Conservation (phyloP, 148 eudicot genomes). For the Oxyria digyna region DNA sequence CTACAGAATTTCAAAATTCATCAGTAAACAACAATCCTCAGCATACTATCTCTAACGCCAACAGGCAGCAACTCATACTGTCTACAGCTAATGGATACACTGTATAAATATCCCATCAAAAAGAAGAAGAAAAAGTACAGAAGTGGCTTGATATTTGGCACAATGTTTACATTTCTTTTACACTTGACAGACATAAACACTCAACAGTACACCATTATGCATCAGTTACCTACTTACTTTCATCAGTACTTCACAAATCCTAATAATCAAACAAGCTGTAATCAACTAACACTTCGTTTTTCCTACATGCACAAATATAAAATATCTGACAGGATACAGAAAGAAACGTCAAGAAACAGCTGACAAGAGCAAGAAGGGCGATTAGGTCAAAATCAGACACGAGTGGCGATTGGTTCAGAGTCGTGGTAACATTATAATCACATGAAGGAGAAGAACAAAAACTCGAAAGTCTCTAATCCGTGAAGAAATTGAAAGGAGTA, state of each 20-base stretch:
- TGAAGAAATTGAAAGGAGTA: background rate
- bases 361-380: background rate
- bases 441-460: background rate
- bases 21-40: background rate
- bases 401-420: background rate
- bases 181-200: background rate
- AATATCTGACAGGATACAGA: background rate
- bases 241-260: too few species aligned
- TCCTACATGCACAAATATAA: too few species aligned
- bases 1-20: background rate
- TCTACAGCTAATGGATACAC: too few species aligned
- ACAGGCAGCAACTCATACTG: background rate
- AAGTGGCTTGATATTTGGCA: too few species aligned
- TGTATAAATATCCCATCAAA: too few species aligned
- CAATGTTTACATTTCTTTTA: background rate
- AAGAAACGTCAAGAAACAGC: background rate
- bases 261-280: too few species aligned
- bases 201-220: too few species aligned
- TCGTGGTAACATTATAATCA: background rate
- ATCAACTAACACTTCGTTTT: too few species aligned
- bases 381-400: background rate
- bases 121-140: background rate
- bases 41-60: background rate
- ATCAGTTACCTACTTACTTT: too few species aligned
- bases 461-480: background rate